A percentile compares a stretch with the other conserved stretches of the same genome.
Conservation (phyloP, 768 basidiomycete genomes). For the Sarcomyxa edulis region DNA sequence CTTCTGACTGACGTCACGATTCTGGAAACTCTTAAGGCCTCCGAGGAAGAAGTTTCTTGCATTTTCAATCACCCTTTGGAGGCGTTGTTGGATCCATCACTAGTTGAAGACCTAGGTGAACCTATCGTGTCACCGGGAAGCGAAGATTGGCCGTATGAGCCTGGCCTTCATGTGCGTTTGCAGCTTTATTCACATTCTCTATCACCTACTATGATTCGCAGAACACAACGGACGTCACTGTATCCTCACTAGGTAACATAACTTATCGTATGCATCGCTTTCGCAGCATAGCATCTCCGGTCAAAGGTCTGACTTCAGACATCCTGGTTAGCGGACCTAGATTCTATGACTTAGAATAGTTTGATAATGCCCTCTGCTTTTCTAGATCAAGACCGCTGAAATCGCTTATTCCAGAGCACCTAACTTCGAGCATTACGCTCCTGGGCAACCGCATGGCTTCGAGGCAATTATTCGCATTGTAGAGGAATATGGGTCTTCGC, state of each 20-base stretch:
- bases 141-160: constrained; percentile 78
- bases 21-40: constrained; percentile 47
- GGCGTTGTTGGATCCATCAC: constrained; percentile 58
- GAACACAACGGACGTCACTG: constrained; percentile 50
- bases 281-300: constrained; percentile 68
- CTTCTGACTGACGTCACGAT: constrained; percentile 52
- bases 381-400: constrained; percentile 60
- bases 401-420: constrained; percentile 53
- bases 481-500: too few species aligned
- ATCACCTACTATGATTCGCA: constrained; percentile 20
- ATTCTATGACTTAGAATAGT: neutral
- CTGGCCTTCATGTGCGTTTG: constrained; percentile 59
- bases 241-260: constrained; percentile 42
- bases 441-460: constrained; percentile 36
- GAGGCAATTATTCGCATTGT: constrained; percentile 11
- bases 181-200: neutral
- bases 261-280: constrained; percentile 83
- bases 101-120: constrained; percentile 36
- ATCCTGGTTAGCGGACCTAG: constrained; percentile 57
- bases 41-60: constrained; percentile 63
- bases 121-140: constrained; percentile 53
- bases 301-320: constrained; percentile 82
- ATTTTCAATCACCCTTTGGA: constrained; percentile 82
- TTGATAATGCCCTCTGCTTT: neutral
- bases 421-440: constrained; percentile 53